A percentile compares a stretch with the other conserved stretches of the same genome.
Evolutionary conservation across 179 eudicot genomes (phyloP).

Genomic region (Beta macrorhiza): DNA sequence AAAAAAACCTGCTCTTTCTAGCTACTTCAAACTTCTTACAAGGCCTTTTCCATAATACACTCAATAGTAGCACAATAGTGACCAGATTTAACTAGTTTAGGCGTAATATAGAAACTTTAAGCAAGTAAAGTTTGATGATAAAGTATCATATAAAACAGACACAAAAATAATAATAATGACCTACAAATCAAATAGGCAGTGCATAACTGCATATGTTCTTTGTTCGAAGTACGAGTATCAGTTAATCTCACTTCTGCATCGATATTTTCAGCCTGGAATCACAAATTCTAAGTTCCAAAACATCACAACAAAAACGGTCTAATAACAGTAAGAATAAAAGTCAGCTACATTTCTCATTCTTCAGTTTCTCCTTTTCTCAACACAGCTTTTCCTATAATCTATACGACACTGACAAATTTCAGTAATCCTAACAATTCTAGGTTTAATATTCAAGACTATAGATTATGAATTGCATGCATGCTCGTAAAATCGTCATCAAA

Average conservation of each 20-base stretch:
- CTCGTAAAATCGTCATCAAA: neutral
- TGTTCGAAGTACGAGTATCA: neutral
- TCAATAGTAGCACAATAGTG: neutral
- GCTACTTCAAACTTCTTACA: neutral
- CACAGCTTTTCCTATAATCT: neutral
- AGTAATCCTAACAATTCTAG: neutral
- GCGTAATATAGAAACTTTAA: neutral
- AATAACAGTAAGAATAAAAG: neutral
- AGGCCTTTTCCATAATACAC: neutral
- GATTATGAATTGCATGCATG: neutral
- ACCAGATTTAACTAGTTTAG: neutral
- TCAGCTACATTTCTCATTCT: neutral
- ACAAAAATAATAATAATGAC: no score
- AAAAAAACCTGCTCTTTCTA: neutral
- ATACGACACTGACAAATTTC: neutral
- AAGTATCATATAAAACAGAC: no score
- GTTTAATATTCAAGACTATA: neutral
- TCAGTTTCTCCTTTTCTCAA: neutral
- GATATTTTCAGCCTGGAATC: neutral
- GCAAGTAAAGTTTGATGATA: neutral
- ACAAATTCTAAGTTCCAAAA: neutral
- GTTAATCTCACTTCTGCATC: neutral
- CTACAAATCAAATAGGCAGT: neutral
- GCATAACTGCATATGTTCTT: neutral
- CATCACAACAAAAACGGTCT: neutral